Percentiles rank a stretch among this genome's conserved stretches.
phyloP scores from a whole-genome alignment of 2,329 filamentous ascomycete species.

The Aspergillus alliaceus region DNA sequence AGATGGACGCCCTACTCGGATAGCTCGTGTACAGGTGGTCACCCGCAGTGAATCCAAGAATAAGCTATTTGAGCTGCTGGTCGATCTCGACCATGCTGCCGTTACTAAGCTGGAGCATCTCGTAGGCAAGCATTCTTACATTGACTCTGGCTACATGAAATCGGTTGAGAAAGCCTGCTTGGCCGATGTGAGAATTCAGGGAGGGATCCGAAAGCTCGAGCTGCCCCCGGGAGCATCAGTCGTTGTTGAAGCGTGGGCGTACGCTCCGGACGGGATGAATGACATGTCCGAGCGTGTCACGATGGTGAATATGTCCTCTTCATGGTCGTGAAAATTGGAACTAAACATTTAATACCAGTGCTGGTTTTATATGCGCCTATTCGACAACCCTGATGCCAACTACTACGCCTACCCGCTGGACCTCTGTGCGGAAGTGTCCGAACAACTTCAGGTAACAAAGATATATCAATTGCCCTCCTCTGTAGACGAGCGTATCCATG shows the following conservation, averaged over 20 bases:
- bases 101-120: conserved; percentile 20
- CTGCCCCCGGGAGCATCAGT: conserved; percentile 48
- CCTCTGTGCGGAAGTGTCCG: conserved; percentile 53
- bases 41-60: conserved; percentile 7
- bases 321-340: not conserved
- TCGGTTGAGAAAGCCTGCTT: conserved; percentile 51
- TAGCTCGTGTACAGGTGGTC: conserved; percentile 42
- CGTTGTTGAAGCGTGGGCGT: conserved; percentile 57
- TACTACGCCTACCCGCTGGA: conserved; percentile 60
- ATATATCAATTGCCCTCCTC: conserved; percentile 51
- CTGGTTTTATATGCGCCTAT: conserved; percentile 43
- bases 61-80: conserved; percentile 22
- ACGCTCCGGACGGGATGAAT: conserved; percentile 52
- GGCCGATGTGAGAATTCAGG: conserved; percentile 44
- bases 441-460: conserved; percentile 51
- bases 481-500: conserved; percentile 41
- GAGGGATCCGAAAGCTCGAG: conserved; percentile 38
- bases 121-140: conserved; percentile 26
- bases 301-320: conserved; percentile 42
- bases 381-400: conserved; percentile 51
- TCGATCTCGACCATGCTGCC: conserved; percentile 19
- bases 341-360: conserved; percentile 14
- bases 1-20: conserved; percentile 31
- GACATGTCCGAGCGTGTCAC: conserved; percentile 49
- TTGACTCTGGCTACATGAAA: conserved; percentile 48